These are phyloP conservation scores for Boletus insuetus DNA, from an alignment of 768 basidiomycete genomes.

Conservation along the genomic window DNA sequence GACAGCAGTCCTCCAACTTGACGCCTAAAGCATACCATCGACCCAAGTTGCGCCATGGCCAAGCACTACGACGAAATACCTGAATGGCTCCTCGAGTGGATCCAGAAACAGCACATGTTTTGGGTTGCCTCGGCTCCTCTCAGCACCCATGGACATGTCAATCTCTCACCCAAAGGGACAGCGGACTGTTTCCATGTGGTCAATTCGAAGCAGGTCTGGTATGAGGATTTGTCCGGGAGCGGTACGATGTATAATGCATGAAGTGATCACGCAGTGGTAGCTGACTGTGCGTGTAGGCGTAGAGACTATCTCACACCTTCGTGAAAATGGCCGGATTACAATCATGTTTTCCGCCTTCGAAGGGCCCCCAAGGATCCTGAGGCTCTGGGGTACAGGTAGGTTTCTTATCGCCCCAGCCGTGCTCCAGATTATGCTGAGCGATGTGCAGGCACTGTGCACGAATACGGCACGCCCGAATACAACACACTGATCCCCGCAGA, in stretches of 20 bases:
- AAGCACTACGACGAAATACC: constrained; percentile 60
- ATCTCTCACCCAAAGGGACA: constrained; percentile 67
- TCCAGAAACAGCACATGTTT: constrained; percentile 62
- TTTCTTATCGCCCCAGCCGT: neutral
- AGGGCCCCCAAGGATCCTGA: constrained; percentile 54
- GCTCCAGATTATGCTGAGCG: neutral
- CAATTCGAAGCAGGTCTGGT: constrained; percentile 58
- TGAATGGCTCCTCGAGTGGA: constrained; percentile 52
- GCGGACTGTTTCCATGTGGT: constrained; percentile 61
- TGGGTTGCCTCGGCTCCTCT: constrained; percentile 72
- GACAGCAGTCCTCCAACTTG: neutral
- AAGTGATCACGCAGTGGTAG: neutral
- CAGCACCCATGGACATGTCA: constrained; percentile 53
- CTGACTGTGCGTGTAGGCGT: constrained; percentile 34
- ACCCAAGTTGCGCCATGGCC: constrained; percentile 40
- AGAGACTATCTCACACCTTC: constrained; percentile 60
- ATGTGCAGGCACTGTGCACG: constrained; percentile 50
- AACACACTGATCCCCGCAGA: constrained; percentile 46
- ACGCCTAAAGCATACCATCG: neutral
- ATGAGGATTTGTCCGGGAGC: constrained; percentile 67
- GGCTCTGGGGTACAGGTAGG: constrained; percentile 56
- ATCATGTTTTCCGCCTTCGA: constrained; percentile 60
- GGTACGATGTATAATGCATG: constrained; percentile 38
- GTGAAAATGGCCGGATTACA: constrained; percentile 62
- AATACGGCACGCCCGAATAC: constrained; percentile 63